phyloP scores from a whole-genome alignment of 2,329 filamentous ascomycete species.

The Byssothecium circinans region DNA sequence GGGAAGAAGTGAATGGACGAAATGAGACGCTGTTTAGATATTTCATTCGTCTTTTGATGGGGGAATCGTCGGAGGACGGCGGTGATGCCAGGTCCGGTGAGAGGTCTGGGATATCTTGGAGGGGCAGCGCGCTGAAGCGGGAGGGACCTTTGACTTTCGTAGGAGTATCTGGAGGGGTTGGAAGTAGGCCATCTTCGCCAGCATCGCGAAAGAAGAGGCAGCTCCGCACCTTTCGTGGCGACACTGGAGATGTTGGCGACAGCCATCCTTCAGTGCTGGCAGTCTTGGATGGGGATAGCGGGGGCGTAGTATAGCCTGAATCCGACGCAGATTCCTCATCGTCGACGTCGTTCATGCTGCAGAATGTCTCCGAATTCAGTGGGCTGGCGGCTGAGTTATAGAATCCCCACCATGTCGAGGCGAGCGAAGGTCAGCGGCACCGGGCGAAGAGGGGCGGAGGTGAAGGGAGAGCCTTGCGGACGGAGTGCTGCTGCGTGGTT shows the following conservation, averaged over 20 bases:
- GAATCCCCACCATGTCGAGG: constrained; percentile 26
- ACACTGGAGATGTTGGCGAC: constrained; percentile 34
- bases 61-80: constrained; percentile 15
- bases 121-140: constrained; percentile 17
- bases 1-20: constrained; percentile 8
- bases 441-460: constrained; percentile 5
- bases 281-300: constrained; percentile 40
- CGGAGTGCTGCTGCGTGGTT: constrained; percentile 21
- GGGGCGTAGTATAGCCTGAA: constrained; percentile 32
- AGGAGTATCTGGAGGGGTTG: constrained; percentile 29
- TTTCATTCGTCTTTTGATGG: constrained; percentile 8
- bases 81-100: constrained; percentile 2
- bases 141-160: constrained; percentile 19
- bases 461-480: constrained; percentile 10
- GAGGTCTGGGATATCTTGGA: constrained; percentile 17
- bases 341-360: constrained; percentile 28
- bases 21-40: neutral
- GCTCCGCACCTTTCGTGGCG: constrained; percentile 33
- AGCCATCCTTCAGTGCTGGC: constrained; percentile 35
- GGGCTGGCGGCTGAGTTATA: constrained; percentile 11
- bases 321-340: constrained; percentile 16
- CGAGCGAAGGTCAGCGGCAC: constrained; percentile 20
- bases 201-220: constrained; percentile 26
- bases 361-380: constrained; percentile 6
- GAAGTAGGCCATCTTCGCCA: constrained; percentile 7